Percentiles rank a stretch among this genome's conserved stretches.
These are phyloP conservation scores for Macrophomina tecta DNA, from an alignment of 2,329 filamentous ascomycete genomes.

Conservation along the genomic window DNA sequence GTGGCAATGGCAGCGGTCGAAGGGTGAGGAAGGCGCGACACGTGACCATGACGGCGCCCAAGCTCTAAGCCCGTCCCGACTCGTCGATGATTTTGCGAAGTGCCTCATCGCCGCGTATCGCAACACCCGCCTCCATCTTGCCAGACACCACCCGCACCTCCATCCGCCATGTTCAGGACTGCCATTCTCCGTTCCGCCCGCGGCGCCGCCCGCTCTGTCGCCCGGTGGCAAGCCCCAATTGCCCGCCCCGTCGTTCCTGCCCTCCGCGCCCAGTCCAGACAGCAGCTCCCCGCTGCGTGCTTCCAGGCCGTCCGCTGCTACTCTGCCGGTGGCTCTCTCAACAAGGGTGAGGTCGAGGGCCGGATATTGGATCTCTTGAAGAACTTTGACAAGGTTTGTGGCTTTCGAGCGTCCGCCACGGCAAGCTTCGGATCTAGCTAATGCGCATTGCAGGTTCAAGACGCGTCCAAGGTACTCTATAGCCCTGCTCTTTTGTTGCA, in stretches of 20 bases:
- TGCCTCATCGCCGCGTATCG: constrained; percentile 28
- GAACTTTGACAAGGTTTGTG: constrained; percentile 92
- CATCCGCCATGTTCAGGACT: constrained; percentile 82
- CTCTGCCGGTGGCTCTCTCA: constrained; percentile 78
- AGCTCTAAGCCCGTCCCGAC: constrained; percentile 27
- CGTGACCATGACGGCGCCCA: constrained; percentile 27
- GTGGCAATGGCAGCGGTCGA: neutral
- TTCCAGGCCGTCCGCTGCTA: constrained; percentile 81
- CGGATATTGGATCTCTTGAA: constrained; percentile 91
- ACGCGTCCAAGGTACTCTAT: constrained; percentile 61
- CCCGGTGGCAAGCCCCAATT: constrained; percentile 54
- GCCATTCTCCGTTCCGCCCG: constrained; percentile 80
- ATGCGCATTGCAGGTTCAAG: constrained; percentile 62
- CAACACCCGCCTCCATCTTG: constrained; percentile 32
- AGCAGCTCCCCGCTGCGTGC: constrained; percentile 66
- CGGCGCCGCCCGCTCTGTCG: constrained; percentile 50
- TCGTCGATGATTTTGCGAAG: constrained; percentile 28
- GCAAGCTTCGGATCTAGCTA: constrained; percentile 33
- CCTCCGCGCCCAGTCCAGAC: constrained; percentile 66
- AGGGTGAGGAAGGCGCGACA: constrained; percentile 9
- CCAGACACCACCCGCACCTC: constrained; percentile 31
- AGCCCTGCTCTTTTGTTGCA: neutral
- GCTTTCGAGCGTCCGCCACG: neutral
- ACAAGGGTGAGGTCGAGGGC: constrained; percentile 84
- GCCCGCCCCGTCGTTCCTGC: constrained; percentile 66